A percentile compares a stretch with the other conserved stretches of the same genome.
These are phyloP conservation scores for Plasmodium sp. DNA, from an alignment of 169 alveolate species.

Conservation along the genomic window DNA sequence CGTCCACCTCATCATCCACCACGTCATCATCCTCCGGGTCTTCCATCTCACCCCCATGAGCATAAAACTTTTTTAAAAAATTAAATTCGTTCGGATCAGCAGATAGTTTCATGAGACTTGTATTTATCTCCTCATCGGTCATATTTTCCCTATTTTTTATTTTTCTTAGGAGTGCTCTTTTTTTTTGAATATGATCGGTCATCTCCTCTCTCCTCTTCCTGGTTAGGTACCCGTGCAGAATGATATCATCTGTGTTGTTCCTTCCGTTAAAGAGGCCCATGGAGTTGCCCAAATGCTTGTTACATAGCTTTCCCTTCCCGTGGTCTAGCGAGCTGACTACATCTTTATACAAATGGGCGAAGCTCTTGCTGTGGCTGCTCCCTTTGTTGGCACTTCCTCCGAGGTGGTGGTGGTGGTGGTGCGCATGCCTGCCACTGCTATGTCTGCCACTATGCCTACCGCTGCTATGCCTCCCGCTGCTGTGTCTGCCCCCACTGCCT, in stretches of 20 bases:
- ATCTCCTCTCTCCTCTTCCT: conserved; percentile 5
- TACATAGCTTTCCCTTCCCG: not conserved
- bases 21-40: not conserved
- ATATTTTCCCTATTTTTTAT: not conserved
- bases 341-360: not conserved
- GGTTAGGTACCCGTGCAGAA: not conserved
- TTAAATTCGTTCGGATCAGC: not conserved
- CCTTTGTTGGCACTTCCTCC: not conserved
- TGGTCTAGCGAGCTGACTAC: not conserved
- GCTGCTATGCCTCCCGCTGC: not conserved
- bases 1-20: not conserved
- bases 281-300: not conserved
- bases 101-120: not conserved
- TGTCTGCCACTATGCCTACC: not conserved
- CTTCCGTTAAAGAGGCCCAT: not conserved
- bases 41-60: not conserved
- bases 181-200: not conserved
- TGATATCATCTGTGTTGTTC: conserved; percentile 12
- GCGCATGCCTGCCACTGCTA: not conserved
- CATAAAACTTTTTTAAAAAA: not conserved
- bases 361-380: not conserved
- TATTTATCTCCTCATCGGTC: not conserved
- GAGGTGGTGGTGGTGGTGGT: not conserved
- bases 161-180: not conserved
- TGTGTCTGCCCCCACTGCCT: not conserved